Evolutionary conservation across 2,329 filamentous ascomycete species (phyloP).

Genomic region (Phialophora verrucosa): DNA sequence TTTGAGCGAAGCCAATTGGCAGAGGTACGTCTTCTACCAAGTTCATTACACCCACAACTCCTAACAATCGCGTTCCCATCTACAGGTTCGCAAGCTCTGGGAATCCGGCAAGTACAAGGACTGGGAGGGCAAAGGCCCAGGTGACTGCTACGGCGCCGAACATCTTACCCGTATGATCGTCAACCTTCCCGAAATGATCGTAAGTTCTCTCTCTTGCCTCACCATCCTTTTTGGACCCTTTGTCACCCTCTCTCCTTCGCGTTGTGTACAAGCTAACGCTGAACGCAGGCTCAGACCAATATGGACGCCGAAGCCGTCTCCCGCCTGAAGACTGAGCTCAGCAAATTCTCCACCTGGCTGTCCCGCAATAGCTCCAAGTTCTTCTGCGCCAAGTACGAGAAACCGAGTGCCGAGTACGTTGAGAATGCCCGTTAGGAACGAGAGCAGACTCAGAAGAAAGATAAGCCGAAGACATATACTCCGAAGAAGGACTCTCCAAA

Average conservation of each 20-base stretch:
- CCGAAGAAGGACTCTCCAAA: not conserved
- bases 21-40: constrained; percentile 29
- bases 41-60: not conserved
- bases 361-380: constrained; percentile 76
- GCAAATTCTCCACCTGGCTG: constrained; percentile 85
- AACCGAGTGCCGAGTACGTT: constrained; percentile 42
- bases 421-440: constrained; percentile 31
- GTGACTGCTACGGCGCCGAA: constrained; percentile 89
- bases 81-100: constrained; percentile 71
- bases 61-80: constrained; percentile 5
- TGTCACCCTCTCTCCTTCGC: not conserved
- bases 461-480: not conserved
- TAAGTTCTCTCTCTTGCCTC: constrained; percentile 53
- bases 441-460: not conserved
- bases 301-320: constrained; percentile 93
- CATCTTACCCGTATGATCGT: constrained; percentile 84
- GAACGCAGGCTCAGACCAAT: constrained; percentile 77
- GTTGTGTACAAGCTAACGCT: not conserved
- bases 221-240: not conserved
- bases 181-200: constrained; percentile 45
- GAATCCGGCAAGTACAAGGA: constrained; percentile 63
- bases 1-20: constrained; percentile 89
- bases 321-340: constrained; percentile 84
- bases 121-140: constrained; percentile 71
- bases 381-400: constrained; percentile 62